Conservation (phyloP, 1,284 basidiomycete species). For the Ustilago vetiveriae region DNA sequence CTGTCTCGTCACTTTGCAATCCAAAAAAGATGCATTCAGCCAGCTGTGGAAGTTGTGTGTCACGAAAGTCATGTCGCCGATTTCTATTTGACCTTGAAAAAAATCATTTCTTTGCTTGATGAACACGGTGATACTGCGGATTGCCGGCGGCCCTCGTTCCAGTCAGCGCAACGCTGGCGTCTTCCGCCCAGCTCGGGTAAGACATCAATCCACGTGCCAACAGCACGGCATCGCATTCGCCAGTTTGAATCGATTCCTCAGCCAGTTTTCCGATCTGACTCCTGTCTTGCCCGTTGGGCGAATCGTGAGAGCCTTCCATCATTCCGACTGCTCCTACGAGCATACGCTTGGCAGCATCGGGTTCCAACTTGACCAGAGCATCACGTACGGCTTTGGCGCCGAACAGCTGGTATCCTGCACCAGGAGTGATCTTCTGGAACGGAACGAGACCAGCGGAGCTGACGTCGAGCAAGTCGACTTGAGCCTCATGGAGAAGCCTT, state of each 20-base stretch:
- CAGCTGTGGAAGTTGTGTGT: too few relatives aligned
- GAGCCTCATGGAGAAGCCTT: constrained; percentile 44
- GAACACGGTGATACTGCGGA: constrained; percentile 56
- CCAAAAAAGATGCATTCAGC: too few relatives aligned
- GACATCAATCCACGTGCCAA: constrained; percentile 55
- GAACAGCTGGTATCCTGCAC: constrained; percentile 60
- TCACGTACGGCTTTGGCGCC: constrained; percentile 47
- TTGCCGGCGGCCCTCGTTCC: constrained; percentile 42
- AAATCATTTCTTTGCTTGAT: constrained; percentile 24
- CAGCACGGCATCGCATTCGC: constrained; percentile 50
- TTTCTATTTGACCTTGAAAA: too few relatives aligned
- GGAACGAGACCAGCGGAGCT: constrained; percentile 57
- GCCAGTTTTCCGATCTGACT: constrained; percentile 51
- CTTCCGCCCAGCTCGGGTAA: constrained; percentile 57
- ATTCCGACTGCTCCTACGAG: constrained; percentile 60
- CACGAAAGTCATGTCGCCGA: too few relatives aligned
- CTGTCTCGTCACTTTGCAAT: too few relatives aligned
- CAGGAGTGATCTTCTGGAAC: constrained; percentile 47
- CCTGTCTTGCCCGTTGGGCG: constrained; percentile 33
- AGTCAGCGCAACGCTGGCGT: constrained; percentile 44
- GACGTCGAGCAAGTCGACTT: constrained; percentile 63
- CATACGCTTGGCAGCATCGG: constrained; percentile 33
- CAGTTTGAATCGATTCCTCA: constrained; percentile 48
- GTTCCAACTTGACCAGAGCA: constrained; percentile 22
- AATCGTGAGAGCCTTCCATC: constrained; percentile 48